Evolutionary conservation across 176 grass and related monocot genomes (phyloP).

Genomic region (Ensete ventricosum): DNA sequence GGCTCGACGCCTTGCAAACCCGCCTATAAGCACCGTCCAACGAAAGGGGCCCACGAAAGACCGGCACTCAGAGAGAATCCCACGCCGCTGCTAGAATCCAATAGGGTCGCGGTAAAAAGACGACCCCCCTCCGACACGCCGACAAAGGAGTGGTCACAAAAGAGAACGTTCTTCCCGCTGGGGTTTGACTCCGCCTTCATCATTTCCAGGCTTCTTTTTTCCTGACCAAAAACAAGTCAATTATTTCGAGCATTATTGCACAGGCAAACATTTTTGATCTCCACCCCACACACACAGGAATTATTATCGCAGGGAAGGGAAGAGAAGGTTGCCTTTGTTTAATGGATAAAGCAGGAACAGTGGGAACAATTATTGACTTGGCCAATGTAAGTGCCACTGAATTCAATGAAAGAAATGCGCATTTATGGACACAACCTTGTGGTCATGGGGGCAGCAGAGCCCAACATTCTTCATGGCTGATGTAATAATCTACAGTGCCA

Average conservation of each 20-base stretch:
- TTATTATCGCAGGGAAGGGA: background rate
- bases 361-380: background rate
- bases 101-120: background rate
- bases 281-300: background rate
- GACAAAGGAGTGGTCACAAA: background rate
- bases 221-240: background rate
- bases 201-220: background rate
- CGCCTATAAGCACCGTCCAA: background rate
- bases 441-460: too few relatives aligned
- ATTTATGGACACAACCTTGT: background rate
- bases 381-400: background rate
- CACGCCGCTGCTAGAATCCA: too few relatives aligned
- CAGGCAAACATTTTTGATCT: background rate
- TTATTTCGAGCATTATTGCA: background rate
- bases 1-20: rapidly evolving
- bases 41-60: background rate
- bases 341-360: background rate
- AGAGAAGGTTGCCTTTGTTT: background rate
- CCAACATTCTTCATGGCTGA: background rate
- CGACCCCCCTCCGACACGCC: background rate
- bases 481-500: background rate
- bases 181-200: background rate
- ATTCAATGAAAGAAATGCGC: background rate
- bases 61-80: background rate
- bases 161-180: background rate